phyloP scores from a whole-genome alignment of 345 rosid genomes.

The Raphanus sativus region DNA sequence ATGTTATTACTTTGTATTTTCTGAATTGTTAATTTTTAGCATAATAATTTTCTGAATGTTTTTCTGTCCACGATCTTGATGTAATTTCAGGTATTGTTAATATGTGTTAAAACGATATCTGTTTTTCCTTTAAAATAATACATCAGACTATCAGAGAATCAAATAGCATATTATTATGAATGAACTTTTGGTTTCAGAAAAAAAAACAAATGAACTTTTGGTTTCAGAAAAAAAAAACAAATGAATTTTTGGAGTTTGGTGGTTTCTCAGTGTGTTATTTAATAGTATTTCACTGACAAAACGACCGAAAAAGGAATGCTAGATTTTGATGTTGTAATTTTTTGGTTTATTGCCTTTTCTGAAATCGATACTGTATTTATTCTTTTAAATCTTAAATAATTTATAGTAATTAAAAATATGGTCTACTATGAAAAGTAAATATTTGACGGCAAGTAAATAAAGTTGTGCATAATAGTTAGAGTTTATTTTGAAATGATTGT shows the following conservation, averaged over 20 bases:
- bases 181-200: not conserved
- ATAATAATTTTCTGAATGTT: not conserved
- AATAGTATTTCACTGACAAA: not conserved
- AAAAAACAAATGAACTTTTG: not conserved
- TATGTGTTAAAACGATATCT: not conserved
- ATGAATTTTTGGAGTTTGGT: not conserved
- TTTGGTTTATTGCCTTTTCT: not conserved
- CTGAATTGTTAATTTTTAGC: not conserved
- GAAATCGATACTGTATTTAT: not conserved
- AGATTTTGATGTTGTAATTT: not conserved
- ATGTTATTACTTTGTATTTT: not conserved
- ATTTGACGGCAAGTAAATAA: not conserved
- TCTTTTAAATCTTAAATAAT: not conserved
- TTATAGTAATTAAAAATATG: not conserved
- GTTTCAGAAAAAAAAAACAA: no score
- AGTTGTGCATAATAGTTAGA: not conserved
- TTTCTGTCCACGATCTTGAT: not conserved
- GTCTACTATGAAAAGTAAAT: not conserved
- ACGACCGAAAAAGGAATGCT: not conserved
- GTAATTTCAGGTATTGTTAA: not conserved
- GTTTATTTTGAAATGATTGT: not conserved
- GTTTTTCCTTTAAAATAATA: not conserved
- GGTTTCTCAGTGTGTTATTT: not conserved
- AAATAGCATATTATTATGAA: not conserved
- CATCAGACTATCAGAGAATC: not conserved